A percentile compares a stretch with the other conserved stretches of the same genome.
Evolutionary conservation across 768 basidiomycete genomes (phyloP).

Genomic region (Boletus sp.): DNA sequence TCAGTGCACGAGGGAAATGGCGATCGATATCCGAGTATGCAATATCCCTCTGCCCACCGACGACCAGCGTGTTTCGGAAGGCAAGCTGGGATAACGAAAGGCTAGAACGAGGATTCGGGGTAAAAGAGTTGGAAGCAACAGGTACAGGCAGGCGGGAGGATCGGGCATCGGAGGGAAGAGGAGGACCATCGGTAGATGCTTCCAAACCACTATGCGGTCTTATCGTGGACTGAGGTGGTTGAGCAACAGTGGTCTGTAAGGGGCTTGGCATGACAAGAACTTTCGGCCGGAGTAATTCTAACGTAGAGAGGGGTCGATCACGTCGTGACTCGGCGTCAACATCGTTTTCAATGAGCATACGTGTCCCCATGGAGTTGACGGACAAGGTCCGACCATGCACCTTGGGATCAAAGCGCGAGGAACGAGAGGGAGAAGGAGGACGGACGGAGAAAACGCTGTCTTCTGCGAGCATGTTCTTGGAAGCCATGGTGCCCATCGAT

Average conservation of each 20-base stretch:
- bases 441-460: conserved; percentile 70
- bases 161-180: conserved; percentile 67
- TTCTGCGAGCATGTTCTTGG: conserved; percentile 34
- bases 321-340: conserved; percentile 31
- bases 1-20: conserved; percentile 63
- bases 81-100: conserved; percentile 79
- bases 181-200: conserved; percentile 61
- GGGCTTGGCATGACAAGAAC: conserved; percentile 95
- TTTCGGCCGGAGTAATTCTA: conserved; percentile 83
- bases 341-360: conserved; percentile 57
- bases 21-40: conserved; percentile 58
- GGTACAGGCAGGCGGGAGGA: conserved; percentile 47
- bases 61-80: conserved; percentile 76
- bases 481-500: conserved; percentile 40
- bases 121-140: conserved; percentile 61
- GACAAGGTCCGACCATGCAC: conserved; percentile 60
- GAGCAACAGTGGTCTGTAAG: conserved; percentile 49
- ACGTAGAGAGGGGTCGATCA: conserved; percentile 66
- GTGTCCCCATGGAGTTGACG: conserved; percentile 63
- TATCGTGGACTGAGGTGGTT: conserved; percentile 32
- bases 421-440: conserved; percentile 55
- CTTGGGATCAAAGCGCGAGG: conserved; percentile 83
- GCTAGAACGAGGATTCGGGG: conserved; percentile 70
- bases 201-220: conserved; percentile 57
- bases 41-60: conserved; percentile 64